These are phyloP conservation scores for Neofusicoccum sp. DNA, from an alignment of 2,329 filamentous ascomycete species.

Conservation along the genomic window DNA sequence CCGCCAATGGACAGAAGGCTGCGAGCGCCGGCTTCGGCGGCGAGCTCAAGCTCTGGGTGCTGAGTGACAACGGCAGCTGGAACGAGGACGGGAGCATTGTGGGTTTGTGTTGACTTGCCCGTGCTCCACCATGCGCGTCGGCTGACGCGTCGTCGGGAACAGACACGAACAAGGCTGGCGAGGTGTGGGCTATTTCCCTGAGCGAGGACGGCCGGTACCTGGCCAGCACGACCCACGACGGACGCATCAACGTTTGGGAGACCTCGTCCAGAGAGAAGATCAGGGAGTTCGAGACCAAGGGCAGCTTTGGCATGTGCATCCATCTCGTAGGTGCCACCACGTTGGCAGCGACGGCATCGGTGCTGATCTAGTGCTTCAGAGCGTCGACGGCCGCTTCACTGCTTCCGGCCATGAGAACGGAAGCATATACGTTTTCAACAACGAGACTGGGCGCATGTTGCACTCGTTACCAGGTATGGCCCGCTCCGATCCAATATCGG, in stretches of 20 bases:
- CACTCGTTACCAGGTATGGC: constrained; percentile 64
- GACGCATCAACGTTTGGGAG: constrained; percentile 87
- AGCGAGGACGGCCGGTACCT: constrained; percentile 81
- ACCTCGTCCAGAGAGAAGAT: constrained; percentile 59
- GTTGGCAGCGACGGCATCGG: background rate
- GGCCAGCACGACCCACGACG: constrained; percentile 84
- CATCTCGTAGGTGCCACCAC: constrained; percentile 59
- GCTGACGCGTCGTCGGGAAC: constrained; percentile 17
- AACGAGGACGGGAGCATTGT: constrained; percentile 51
- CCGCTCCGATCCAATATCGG: no score
- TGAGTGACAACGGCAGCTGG: constrained; percentile 53
- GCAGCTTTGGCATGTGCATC: constrained; percentile 86
- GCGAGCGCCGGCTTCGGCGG: constrained; percentile 88
- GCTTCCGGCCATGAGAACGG: constrained; percentile 93
- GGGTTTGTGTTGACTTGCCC: constrained; percentile 27
- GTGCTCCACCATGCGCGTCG: background rate
- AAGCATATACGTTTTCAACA: constrained; percentile 91
- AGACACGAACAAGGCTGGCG: constrained; percentile 61
- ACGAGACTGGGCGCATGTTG: constrained; percentile 77
- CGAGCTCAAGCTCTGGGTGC: constrained; percentile 79
- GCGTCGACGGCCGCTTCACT: constrained; percentile 75
- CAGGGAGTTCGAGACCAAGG: constrained; percentile 84
- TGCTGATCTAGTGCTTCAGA: constrained; percentile 39
- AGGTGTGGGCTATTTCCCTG: constrained; percentile 84
- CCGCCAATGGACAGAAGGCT: constrained; percentile 66